phyloP scores from a whole-genome alignment of 148 eudicot genomes.

The Rheum nobile region DNA sequence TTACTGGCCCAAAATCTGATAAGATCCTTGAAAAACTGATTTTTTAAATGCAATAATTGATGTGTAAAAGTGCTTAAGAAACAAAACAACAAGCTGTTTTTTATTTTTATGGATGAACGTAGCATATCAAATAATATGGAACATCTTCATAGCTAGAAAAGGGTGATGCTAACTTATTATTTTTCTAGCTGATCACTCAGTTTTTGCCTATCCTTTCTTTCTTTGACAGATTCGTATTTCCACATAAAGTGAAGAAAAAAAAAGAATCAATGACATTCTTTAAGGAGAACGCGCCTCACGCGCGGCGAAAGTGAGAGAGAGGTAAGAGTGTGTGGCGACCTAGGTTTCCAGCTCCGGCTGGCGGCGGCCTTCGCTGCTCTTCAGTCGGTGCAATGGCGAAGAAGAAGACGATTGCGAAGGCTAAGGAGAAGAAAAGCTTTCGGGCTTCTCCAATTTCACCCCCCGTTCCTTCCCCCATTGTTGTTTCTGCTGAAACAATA shows the following conservation, averaged over 20 bases:
- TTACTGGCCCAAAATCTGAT: not conserved
- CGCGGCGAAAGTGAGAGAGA: no score
- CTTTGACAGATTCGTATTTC: not conserved
- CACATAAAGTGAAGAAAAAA: no score
- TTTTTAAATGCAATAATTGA: not conserved
- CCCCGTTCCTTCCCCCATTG: no score
- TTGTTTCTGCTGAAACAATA: no score
- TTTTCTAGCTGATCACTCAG: not conserved
- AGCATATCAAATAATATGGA: not conserved
- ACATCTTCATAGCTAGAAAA: not conserved
- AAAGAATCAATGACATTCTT: not conserved
- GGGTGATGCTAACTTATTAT: not conserved
- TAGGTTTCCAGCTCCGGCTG: no score
- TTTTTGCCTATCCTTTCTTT: not conserved
- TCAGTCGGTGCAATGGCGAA: no score
- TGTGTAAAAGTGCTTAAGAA: not conserved
- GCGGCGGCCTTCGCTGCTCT: no score
- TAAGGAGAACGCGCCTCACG: no score
- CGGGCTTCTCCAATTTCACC: no score
- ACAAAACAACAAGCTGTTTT: not conserved
- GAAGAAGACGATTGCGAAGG: no score
- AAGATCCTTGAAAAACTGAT: not conserved
- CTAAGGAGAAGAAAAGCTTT: no score
- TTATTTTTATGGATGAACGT: not conserved
- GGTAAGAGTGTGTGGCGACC: no score